Percentiles rank a stretch among this genome's conserved stretches.
Evolutionary conservation across 2,329 filamentous ascomycete species (phyloP).

Genomic region (Colletotrichum orbiculare): DNA sequence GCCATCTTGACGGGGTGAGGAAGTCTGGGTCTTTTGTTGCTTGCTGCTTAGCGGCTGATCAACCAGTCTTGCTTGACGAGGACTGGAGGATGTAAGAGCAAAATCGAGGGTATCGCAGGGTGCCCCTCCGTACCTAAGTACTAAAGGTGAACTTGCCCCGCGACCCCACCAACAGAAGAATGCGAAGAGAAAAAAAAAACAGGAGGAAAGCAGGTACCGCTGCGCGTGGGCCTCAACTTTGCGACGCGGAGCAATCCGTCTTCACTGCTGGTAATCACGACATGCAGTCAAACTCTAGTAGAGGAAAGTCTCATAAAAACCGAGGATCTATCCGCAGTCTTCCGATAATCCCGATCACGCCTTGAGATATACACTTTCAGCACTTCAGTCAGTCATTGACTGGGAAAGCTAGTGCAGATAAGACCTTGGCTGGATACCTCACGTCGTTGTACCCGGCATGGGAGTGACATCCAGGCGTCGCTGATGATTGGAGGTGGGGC

Average conservation of each 20-base stretch:
- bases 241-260: too few species aligned
- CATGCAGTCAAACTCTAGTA: too few species aligned
- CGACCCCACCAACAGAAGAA: not conserved
- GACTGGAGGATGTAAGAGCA: conserved; percentile 25
- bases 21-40: not conserved
- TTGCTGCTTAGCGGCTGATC: not conserved
- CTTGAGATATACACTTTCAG: not conserved
- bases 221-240: too few species aligned
- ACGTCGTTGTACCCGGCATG: too few species aligned
- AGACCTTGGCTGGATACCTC: too few species aligned
- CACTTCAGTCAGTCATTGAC: too few species aligned
- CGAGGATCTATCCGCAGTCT: too few species aligned
- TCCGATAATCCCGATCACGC: too few species aligned
- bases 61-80: conserved; percentile 27
- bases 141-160: conserved; percentile 16
- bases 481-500: not conserved
- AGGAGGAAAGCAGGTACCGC: not conserved
- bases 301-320: too few species aligned
- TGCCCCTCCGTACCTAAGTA: conserved; percentile 25
- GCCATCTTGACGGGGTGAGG: conserved; percentile 48
- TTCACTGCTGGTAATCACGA: too few species aligned
- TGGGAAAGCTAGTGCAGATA: too few species aligned
- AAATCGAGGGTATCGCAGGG: conserved; percentile 2
- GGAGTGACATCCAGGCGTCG: conserved; percentile 11
- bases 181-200: not conserved